Evolutionary conservation across 208 protist species (phyloP).

Genomic region (Crithidia thermophila): DNA sequence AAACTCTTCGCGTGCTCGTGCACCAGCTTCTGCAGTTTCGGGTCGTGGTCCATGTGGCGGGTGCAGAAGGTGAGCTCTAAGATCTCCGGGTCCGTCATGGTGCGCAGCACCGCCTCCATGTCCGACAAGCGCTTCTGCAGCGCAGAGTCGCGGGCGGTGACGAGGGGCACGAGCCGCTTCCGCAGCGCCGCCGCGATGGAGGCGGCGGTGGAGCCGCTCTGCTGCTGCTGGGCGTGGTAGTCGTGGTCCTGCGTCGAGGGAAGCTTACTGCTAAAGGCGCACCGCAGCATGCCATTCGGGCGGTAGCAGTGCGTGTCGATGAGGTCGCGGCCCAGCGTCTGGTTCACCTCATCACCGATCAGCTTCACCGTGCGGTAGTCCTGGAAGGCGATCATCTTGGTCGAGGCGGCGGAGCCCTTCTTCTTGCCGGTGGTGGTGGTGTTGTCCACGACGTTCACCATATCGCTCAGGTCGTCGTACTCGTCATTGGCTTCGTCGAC

Average conservation of each 20-base stretch:
- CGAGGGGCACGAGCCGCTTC: conserved; percentile 49
- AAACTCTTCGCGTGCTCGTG: conserved; percentile 28
- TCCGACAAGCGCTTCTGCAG: conserved; percentile 53
- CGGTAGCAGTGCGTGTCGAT: conserved; percentile 81
- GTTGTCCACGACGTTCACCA: conserved; percentile 48
- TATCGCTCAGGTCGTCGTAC: conserved; percentile 46
- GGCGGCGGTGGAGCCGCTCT: conserved; percentile 4
- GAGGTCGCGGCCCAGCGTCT: conserved; percentile 57
- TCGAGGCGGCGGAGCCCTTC: background rate
- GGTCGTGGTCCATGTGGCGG: conserved; percentile 41
- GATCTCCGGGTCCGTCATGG: conserved; percentile 70
- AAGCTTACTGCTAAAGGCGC: conserved; percentile 74
- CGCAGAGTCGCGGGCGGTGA: conserved; percentile 44
- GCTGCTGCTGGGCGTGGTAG: conserved; percentile 15
- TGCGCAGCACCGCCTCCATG: conserved; percentile 56
- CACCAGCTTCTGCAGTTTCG: conserved; percentile 25
- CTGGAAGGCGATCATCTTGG: conserved; percentile 73
- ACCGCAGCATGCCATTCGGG: conserved; percentile 77
- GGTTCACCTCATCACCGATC: conserved; percentile 79
- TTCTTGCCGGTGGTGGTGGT: background rate
- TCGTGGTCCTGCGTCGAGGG: conserved; percentile 32
- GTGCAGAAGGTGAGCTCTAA: conserved; percentile 71
- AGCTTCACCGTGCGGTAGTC: conserved; percentile 81
- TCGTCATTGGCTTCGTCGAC: conserved; percentile 21
- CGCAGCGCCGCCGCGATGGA: conserved; percentile 9